These are phyloP conservation scores for Conidiobolus coronatus DNA, from an alignment of 371 early-diverging fungal genomes.

Conservation along the genomic window DNA sequence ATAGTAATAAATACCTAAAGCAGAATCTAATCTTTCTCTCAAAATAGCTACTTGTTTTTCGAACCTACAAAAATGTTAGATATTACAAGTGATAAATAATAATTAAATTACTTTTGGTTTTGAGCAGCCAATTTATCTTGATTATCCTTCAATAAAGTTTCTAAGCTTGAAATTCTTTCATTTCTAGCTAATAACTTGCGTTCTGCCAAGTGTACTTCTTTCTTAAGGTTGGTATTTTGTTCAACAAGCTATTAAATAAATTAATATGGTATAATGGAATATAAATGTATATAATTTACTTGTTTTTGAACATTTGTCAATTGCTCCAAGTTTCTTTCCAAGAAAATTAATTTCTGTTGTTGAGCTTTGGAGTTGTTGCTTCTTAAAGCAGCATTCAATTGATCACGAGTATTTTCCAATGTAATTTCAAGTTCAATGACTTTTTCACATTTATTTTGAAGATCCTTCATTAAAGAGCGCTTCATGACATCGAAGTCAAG, in stretches of 20 bases:
- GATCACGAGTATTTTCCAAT: slow-evolving; percentile 76
- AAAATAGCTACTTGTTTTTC: slow-evolving; percentile 58
- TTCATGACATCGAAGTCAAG: slow-evolving; percentile 89
- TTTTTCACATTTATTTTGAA: slow-evolving; percentile 87
- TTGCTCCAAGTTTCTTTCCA: slow-evolving; percentile 88
- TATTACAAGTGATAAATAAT: background rate
- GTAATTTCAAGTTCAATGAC: slow-evolving; percentile 88
- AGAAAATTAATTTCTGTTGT: slow-evolving; percentile 81
- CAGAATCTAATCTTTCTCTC: slow-evolving; percentile 55
- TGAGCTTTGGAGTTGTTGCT: slow-evolving; percentile 63
- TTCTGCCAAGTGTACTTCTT: slow-evolving; percentile 69
- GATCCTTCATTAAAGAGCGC: slow-evolving; percentile 84
- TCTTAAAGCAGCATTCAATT: slow-evolving; percentile 60
- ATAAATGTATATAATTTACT: slow-evolving; percentile 10
- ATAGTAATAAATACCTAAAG: slow-evolving; percentile 20
- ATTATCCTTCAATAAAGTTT: slow-evolving; percentile 57
- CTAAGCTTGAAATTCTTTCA: slow-evolving; percentile 79
- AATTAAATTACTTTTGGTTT: slow-evolving; percentile 55
- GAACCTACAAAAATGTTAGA: slow-evolving; percentile 16
- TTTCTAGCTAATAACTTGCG: slow-evolving; percentile 75
- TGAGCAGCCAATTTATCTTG: slow-evolving; percentile 47
- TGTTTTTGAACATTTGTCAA: slow-evolving; percentile 82
- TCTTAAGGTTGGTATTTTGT: slow-evolving; percentile 81
- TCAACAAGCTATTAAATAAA: slow-evolving; percentile 45
- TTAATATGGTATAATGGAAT: background rate